Conservation (phyloP, 75 land plant species). For the Pinus taeda region DNA sequence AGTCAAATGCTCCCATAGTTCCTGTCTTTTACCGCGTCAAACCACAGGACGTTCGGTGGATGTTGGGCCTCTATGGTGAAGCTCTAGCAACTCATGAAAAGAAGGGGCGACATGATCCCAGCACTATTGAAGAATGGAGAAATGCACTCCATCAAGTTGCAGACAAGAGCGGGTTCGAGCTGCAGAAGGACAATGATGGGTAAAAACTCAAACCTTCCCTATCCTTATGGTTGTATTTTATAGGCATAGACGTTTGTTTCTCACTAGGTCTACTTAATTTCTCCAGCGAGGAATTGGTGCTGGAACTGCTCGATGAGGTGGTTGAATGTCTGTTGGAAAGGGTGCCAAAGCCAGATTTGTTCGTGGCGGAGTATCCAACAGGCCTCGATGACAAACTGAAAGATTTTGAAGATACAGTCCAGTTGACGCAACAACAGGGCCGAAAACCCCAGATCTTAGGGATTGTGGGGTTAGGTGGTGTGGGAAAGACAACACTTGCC, state of each 20-base stretch:
- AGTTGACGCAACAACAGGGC: background rate
- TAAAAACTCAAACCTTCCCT: background rate
- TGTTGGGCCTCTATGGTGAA: background rate
- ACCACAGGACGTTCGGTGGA: background rate
- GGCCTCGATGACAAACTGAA: background rate
- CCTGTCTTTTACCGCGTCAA: background rate
- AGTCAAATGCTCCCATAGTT: background rate
- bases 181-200: background rate
- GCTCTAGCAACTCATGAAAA: background rate
- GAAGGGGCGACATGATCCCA: background rate
- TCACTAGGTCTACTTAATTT: background rate
- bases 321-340: background rate
- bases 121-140: background rate
- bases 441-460: background rate
- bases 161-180: background rate
- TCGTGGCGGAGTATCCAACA: background rate
- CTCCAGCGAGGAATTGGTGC: too few species aligned
- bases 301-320: background rate
- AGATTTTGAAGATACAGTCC: background rate
- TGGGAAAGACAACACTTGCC: constrained; percentile 6
- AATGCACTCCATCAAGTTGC: background rate
- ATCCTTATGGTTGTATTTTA: background rate
- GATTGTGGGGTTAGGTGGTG: background rate
- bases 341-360: background rate
- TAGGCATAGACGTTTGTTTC: background rate